phyloP scores from a whole-genome alignment of 78 protist genomes.

The Creolimax fragrantissima region DNA sequence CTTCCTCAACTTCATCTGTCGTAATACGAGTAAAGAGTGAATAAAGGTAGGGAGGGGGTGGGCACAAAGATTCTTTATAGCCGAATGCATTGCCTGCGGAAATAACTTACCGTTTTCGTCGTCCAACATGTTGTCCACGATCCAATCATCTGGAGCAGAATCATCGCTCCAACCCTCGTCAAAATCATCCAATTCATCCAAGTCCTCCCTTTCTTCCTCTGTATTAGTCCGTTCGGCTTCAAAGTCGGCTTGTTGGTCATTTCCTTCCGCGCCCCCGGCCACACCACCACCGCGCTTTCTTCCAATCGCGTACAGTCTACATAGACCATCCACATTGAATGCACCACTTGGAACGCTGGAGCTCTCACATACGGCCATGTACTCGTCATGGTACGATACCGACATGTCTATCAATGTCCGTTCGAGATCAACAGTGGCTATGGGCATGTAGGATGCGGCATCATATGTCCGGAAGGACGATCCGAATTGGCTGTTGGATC shows the following conservation, averaged over 20 bases:
- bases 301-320: background rate
- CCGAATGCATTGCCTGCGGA: too few species aligned
- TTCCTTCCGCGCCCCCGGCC: background rate
- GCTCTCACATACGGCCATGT: conserved; percentile 12
- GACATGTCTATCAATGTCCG: background rate
- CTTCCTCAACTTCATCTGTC: too few species aligned
- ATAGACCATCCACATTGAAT: background rate
- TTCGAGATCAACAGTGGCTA: conserved; percentile 6
- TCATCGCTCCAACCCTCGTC: background rate
- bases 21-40: too few species aligned
- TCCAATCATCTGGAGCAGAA: background rate
- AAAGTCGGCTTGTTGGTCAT: background rate
- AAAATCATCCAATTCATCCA: background rate
- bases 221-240: background rate
- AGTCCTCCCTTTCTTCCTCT: background rate
- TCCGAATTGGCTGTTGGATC: background rate
- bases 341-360: background rate
- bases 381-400: background rate
- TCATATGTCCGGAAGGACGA: conserved; percentile 9
- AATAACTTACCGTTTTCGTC: too few species aligned
- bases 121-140: too few species aligned
- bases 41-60: too few species aligned
- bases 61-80: too few species aligned
- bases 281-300: background rate
- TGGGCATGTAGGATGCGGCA: conserved; percentile 4